Evolutionary conservation across 805 yeast species (phyloP), one percentile per base, ranked within the genome.

Genomic region (Candida cerambycidarum): DNA sequence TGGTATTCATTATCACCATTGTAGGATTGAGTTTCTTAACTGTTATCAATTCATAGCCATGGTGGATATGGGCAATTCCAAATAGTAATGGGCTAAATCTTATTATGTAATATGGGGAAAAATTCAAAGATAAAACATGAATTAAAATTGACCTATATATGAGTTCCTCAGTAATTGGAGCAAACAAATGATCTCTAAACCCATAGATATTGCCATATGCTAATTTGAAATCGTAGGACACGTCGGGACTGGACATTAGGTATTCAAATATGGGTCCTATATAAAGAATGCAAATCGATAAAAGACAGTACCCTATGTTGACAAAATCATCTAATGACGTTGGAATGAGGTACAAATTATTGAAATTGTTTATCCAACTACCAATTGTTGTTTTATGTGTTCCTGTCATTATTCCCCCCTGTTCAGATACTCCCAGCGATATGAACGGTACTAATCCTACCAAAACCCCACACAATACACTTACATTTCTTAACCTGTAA

Each of bases 51-150:
- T 78, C 82, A 48, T 68, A 68, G 2, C 78, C 89, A 57, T 88
- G 95, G 56, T 88, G 92, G 16, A 84, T 38, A 61, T 88, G 96
- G 0, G 95, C 93, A 18, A 83, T 52, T 1, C 90, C 89, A 65
- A 88, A 88, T 43, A 80, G 69, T 6, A 79, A 53, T 1, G 95
- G 93, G 1, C 86, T 73, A 21, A 62, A 55, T 13, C 53, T 50
- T 1, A 76, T 56, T 15, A 67, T 46, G 9, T 30, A 32, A 0
- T 30, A 18, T 0, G 32, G 29, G 1, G 43, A 17, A 14, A 44
- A 41, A 7, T 42, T 12, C 2, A 56, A 57, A 18, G 41, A 31
- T 41, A 51, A 58, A 53, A 44, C 61, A 43, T 35, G 63, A 49
- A 44, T 67, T 44, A 46, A 75, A 45, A 50, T 72, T 0, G 83